These are phyloP conservation scores for Aphanoascus verrucosus DNA, from an alignment of 2,329 filamentous ascomycete genomes.

Conservation along the genomic window DNA sequence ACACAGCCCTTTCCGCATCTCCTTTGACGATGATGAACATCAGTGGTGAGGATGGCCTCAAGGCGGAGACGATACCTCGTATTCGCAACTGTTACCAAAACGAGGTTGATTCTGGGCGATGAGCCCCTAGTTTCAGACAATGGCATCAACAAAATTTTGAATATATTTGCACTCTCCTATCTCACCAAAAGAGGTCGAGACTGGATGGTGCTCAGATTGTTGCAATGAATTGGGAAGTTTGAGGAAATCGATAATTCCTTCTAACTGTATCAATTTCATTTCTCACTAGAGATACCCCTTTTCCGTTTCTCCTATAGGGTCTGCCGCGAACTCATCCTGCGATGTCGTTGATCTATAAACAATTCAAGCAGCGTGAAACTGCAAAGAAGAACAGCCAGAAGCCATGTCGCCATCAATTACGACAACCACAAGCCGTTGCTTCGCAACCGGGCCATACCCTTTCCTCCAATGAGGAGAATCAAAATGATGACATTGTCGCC, in stretches of 20 bases:
- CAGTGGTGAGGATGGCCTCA: neutral
- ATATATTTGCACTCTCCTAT: neutral
- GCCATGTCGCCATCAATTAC: constrained; percentile 15
- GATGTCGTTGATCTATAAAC: constrained; percentile 3
- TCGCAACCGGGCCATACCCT: neutral
- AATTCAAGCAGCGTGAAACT: constrained; percentile 6
- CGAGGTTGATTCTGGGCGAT: neutral
- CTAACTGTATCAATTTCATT: too few species aligned
- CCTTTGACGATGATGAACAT: too few species aligned
- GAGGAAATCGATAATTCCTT: too few species aligned
- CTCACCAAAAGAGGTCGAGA: neutral
- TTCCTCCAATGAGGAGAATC: neutral
- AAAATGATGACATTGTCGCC: neutral
- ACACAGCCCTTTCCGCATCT: too few species aligned
- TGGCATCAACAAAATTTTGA: neutral
- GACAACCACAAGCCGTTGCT: constrained; percentile 1
- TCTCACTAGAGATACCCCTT: neutral
- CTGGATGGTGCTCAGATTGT: neutral
- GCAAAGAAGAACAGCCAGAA: constrained; percentile 9
- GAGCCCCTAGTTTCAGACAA: neutral
- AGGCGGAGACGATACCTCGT: neutral
- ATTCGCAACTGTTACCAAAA: constrained; percentile 3
- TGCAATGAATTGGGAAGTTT: neutral
- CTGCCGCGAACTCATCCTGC: neutral
- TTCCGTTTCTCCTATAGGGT: neutral